phyloP scores from a whole-genome alignment of 2,329 filamentous ascomycete genomes.

The Fusarium albosuccineum region DNA sequence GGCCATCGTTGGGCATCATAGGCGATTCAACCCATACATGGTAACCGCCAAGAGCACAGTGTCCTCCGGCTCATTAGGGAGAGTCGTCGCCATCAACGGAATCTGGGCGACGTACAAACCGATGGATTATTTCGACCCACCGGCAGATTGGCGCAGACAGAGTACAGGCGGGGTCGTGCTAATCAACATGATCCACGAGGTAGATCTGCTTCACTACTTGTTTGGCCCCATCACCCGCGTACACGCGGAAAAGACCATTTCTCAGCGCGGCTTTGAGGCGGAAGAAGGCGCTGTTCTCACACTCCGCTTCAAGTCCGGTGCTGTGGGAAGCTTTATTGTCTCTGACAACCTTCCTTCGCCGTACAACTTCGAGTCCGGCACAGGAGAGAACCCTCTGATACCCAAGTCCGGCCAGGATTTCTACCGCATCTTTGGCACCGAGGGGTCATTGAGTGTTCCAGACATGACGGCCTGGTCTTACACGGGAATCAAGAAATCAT shows the following conservation, averaged over 20 bases:
- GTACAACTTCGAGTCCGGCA: constrained; percentile 68
- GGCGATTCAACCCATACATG: constrained; percentile 70
- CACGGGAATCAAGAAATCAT: constrained; percentile 54
- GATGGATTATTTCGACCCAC: constrained; percentile 61
- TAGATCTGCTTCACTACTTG: constrained; percentile 69
- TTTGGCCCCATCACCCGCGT: constrained; percentile 66
- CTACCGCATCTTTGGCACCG: constrained; percentile 67
- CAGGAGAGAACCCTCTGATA: constrained; percentile 69
- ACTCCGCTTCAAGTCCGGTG: constrained; percentile 64
- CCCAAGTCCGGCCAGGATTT: constrained; percentile 58
- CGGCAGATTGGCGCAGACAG: constrained; percentile 61
- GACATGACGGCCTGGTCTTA: constrained; percentile 66
- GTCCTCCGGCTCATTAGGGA: constrained; percentile 56
- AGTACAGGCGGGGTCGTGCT: constrained; percentile 62
- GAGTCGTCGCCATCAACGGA: constrained; percentile 65
- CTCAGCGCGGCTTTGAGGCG: constrained; percentile 60
- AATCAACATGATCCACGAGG: constrained; percentile 73
- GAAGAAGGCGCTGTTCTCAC: constrained; percentile 70
- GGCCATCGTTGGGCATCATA: constrained; percentile 69
- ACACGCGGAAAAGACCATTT: constrained; percentile 60
- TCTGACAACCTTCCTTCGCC: constrained; percentile 65
- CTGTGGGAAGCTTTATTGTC: constrained; percentile 69
- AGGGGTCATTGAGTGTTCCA: constrained; percentile 65
- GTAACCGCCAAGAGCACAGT: constrained; percentile 62
- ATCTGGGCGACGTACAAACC: constrained; percentile 68